A percentile compares a stretch with the other conserved stretches of the same genome.
Conservation (phyloP, 2,329 filamentous ascomycete species). For the Arthroderma sp. region DNA sequence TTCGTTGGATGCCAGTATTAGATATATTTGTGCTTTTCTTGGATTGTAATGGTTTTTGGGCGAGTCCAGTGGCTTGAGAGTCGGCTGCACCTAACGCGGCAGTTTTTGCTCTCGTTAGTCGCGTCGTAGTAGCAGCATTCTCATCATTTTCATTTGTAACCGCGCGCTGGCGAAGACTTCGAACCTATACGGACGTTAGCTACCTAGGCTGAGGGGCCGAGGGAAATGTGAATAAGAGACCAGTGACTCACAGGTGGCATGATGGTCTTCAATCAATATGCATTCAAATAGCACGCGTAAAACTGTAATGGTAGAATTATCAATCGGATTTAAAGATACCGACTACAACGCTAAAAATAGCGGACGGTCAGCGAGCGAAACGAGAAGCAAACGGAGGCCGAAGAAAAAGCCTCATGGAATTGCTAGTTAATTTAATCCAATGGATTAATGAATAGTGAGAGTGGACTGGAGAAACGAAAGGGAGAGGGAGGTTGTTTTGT, state of each 20-base stretch:
- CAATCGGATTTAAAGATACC: neutral
- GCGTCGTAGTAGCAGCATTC: slow-evolving; percentile 59
- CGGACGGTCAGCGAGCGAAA: neutral
- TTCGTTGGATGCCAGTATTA: slow-evolving; percentile 44
- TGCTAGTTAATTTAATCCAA: neutral
- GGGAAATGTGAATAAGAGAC: neutral
- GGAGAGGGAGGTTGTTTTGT: too few species aligned
- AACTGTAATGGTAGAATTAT: neutral
- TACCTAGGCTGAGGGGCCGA: slow-evolving; percentile 13
- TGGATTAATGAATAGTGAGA: too few species aligned
- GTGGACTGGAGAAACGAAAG: too few species aligned
- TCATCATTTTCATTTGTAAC: slow-evolving; percentile 91
- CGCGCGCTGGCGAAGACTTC: slow-evolving; percentile 58
- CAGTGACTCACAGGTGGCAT: slow-evolving; percentile 45
- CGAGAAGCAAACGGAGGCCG: neutral
- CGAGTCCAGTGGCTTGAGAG: slow-evolving; percentile 40
- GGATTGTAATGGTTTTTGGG: slow-evolving; percentile 52
- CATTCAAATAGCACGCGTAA: neutral
- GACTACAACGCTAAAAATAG: neutral
- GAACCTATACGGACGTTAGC: slow-evolving; percentile 45
- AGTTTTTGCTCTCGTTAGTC: slow-evolving; percentile 85
- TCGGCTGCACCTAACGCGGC: slow-evolving; percentile 46
- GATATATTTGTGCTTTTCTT: slow-evolving; percentile 49
- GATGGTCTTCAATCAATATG: slow-evolving; percentile 14
- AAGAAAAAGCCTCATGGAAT: neutral